These are phyloP conservation scores for Taphrina betulina DNA, from an alignment of 1,139 yeast species.

Conservation along the genomic window DNA sequence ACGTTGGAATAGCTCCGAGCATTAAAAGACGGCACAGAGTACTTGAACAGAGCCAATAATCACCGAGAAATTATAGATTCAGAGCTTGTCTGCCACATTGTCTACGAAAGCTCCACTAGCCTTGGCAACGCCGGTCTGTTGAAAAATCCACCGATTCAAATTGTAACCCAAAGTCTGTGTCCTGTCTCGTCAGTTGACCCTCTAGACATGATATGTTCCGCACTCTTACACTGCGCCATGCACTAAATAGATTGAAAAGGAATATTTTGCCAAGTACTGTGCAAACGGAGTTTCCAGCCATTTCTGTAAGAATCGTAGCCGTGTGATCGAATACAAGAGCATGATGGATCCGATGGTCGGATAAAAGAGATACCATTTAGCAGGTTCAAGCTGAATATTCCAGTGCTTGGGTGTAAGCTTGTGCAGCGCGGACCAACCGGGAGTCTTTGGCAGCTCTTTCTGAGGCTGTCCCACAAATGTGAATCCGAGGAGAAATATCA, in stretches of 20 bases:
- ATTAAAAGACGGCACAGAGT: too few relatives aligned
- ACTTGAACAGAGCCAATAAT: too few relatives aligned
- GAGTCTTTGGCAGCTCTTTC: constrained; percentile 16
- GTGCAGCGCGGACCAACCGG: not conserved
- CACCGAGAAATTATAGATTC: too few relatives aligned
- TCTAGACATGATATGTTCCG: too few relatives aligned
- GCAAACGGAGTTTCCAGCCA: constrained; percentile 13
- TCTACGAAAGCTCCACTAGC: too few relatives aligned
- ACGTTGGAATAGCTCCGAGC: too few relatives aligned
- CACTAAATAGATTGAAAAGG: constrained; percentile 21
- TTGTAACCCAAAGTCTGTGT: too few relatives aligned
- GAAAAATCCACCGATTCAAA: too few relatives aligned
- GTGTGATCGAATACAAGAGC: constrained; percentile 17
- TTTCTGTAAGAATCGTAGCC: constrained; percentile 8
- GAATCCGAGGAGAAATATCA: constrained; percentile 10
- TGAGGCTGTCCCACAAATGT: constrained; percentile 19
- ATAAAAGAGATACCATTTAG: not conserved
- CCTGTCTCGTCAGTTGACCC: too few relatives aligned
- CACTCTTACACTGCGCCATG: constrained; percentile 17
- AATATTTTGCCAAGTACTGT: constrained; percentile 19
- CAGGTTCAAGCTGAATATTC: constrained; percentile 1
- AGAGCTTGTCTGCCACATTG: too few relatives aligned
- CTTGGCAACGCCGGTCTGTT: too few relatives aligned
- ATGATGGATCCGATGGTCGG: constrained; percentile 10
- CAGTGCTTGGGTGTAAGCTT: not conserved